A percentile compares a stretch with the other conserved stretches of the same genome.
phyloP scores from a whole-genome alignment of 805 yeast genomes.

The Jamesozyma piceae region DNA sequence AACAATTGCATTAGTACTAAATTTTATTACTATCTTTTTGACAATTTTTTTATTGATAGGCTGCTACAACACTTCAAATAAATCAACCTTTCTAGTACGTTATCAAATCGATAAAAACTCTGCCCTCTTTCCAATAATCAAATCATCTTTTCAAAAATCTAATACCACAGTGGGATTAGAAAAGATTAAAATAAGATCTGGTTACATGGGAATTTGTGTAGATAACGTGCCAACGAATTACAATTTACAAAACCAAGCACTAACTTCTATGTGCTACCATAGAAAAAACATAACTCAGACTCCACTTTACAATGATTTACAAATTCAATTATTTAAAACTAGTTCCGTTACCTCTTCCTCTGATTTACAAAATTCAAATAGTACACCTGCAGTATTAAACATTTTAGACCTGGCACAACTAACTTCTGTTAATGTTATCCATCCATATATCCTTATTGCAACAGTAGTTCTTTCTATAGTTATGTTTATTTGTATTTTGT shows the following conservation, averaged over 20 bases:
- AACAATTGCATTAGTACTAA: constrained; percentile 32
- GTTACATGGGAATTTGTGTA: constrained; percentile 51
- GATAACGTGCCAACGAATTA: constrained; percentile 26
- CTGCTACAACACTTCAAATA: constrained; percentile 39
- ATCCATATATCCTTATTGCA: constrained; percentile 46
- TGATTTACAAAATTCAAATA: constrained; percentile 1
- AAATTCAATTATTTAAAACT: constrained; percentile 20
- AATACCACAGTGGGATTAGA: constrained; percentile 30
- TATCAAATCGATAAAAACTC: constrained; percentile 41
- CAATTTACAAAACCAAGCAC: constrained; percentile 6
- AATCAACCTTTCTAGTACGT: constrained; percentile 42
- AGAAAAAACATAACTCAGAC: constrained; percentile 18
- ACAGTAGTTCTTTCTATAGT: constrained; percentile 37
- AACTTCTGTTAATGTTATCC: constrained; percentile 40
- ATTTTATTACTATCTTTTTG: constrained; percentile 42
- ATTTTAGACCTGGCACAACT: constrained; percentile 39
- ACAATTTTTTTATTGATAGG: constrained; percentile 50
- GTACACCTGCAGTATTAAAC: no score
- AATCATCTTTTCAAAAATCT: constrained; percentile 29
- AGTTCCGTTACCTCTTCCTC: constrained; percentile 17
- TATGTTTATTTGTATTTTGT: constrained; percentile 35
- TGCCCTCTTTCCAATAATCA: constrained; percentile 33
- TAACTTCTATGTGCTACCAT: constrained; percentile 21
- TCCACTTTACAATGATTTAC: constrained; percentile 20
- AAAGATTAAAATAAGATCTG: constrained; percentile 39